These are phyloP conservation scores for Lachnellula occidentalis DNA, from an alignment of 2,329 filamentous ascomycete genomes.

Conservation along the genomic window DNA sequence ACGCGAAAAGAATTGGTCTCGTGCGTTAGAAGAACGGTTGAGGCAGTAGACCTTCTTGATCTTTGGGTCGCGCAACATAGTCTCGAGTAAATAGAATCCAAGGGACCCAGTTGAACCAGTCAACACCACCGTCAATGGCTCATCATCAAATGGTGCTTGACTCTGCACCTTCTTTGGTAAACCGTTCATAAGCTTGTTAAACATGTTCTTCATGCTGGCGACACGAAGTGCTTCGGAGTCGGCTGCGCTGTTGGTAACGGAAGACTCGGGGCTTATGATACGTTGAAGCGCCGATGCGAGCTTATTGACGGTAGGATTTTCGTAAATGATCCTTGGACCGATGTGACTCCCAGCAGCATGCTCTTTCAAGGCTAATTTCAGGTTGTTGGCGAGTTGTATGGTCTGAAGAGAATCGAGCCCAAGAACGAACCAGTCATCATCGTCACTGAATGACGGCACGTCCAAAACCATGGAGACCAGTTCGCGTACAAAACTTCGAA, in stretches of 20 bases:
- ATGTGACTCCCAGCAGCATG: not conserved
- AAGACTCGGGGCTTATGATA: not conserved
- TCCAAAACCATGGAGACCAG: no score
- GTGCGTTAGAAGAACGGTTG: not conserved
- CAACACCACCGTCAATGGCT: not conserved
- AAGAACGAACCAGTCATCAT: not conserved
- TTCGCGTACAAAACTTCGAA: no score
- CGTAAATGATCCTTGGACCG: not conserved
- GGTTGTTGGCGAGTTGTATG: not conserved
- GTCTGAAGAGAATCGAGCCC: not conserved
- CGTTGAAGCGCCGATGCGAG: not conserved
- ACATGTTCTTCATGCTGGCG: not conserved
- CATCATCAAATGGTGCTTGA: not conserved
- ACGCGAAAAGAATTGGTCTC: no score
- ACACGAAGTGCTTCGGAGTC: not conserved
- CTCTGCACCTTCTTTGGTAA: not conserved
- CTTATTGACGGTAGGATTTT: not conserved
- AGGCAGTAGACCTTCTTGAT: not conserved
- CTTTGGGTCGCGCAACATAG: not conserved
- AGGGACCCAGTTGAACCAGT: not conserved
- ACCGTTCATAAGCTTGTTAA: not conserved
- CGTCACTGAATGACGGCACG: not conserved
- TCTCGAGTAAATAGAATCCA: not conserved
- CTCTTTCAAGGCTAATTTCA: not conserved
- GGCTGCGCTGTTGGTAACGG: not conserved